A percentile compares a stretch with the other conserved stretches of the same genome.
phyloP scores from a whole-genome alignment of 148 eudicot genomes.

The Fagopyrum tataricum region DNA sequence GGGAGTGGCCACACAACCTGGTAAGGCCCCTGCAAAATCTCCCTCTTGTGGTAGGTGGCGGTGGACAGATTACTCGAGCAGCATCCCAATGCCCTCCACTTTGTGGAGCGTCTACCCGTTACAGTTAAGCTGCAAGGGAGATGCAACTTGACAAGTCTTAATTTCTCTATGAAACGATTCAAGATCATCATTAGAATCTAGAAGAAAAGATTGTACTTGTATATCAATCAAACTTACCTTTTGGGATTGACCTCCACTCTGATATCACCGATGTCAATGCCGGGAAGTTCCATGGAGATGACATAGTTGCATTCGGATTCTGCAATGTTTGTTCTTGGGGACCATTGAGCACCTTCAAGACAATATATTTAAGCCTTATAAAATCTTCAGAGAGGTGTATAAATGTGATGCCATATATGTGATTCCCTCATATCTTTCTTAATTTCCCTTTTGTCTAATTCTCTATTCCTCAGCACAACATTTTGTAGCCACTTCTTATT shows the following conservation, averaged over 20 bases:
- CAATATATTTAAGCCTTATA: neutral
- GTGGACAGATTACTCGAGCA: constrained; percentile 21
- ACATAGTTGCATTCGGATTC: constrained; percentile 51
- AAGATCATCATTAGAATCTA: neutral
- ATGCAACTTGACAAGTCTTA: neutral
- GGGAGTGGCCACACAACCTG: constrained; percentile 65
- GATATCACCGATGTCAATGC: constrained; percentile 47
- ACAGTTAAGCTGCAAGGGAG: constrained; percentile 44
- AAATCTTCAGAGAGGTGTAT: neutral
- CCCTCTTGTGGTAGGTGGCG: constrained; percentile 51
- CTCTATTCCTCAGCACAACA: neutral
- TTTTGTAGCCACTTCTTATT: too few species aligned
- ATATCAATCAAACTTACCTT: constrained; percentile 31
- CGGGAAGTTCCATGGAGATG: constrained; percentile 68
- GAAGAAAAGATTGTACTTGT: neutral
- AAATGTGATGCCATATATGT: neutral
- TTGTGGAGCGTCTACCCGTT: constrained; percentile 36
- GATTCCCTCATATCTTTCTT: neutral
- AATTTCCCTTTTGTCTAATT: neutral
- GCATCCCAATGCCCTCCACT: constrained; percentile 22
- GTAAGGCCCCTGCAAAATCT: constrained; percentile 59
- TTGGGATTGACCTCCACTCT: constrained; percentile 60
- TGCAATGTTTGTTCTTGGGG: constrained; percentile 64
- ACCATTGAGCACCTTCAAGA: constrained; percentile 40
- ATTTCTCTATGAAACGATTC: neutral